A percentile compares a stretch with the other conserved stretches of the same genome.
These are phyloP conservation scores for Neofusicoccum cordaticola DNA, from an alignment of 2,329 filamentous ascomycete species.

Conservation along the genomic window DNA sequence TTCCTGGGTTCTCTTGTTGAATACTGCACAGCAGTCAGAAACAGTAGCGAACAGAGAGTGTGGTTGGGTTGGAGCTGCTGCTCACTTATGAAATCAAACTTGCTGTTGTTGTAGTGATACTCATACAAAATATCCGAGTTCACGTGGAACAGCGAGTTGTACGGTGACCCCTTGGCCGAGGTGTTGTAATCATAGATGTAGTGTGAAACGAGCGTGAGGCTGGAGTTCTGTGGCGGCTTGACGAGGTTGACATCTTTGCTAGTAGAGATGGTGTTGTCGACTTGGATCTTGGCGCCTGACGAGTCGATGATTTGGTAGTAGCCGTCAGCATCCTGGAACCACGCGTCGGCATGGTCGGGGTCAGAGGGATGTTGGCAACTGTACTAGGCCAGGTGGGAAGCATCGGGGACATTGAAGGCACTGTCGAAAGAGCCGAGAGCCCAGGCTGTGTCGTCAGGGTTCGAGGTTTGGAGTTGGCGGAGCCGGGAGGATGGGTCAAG, in stretches of 20 bases:
- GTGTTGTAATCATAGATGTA: background rate
- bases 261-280: background rate
- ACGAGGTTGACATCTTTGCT: background rate
- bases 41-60: no score
- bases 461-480: background rate
- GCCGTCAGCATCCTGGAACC: background rate
- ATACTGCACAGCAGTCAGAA: background rate
- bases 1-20: conserved; percentile 10
- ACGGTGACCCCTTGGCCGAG: background rate
- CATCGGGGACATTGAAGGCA: background rate
- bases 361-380: background rate
- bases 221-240: background rate
- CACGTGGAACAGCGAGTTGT: background rate
- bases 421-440: background rate
- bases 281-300: background rate
- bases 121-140: background rate
- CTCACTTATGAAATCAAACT: background rate
- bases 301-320: background rate
- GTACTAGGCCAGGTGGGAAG: background rate
- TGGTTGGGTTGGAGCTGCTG: background rate
- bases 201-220: background rate
- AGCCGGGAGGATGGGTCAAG: background rate
- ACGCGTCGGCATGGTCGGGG: background rate
- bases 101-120: background rate
- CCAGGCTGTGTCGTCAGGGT: background rate